Base-by-base conservation (phyloP, 495 filamentous ascomycete species). In the Clavariopsis aquatica region DNA sequence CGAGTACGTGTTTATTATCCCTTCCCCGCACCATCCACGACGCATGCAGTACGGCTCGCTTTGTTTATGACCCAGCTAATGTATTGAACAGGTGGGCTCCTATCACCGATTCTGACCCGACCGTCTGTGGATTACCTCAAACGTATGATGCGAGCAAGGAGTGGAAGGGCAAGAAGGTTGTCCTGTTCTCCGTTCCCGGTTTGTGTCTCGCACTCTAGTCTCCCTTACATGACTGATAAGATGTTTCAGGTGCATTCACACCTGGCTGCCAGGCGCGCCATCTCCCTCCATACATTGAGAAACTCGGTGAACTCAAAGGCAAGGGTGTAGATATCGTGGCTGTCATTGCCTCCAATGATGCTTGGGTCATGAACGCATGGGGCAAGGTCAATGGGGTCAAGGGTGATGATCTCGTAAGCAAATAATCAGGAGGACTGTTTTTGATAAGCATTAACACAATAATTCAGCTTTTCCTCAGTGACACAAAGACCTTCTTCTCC, bases 321-420 rank as follows among this genome's bases (percentile, higher is more conserved):
- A 94, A 93, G 83, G 92, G 91, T 68, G 91, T 96, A 65, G 91
- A 96, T 77, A 73, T 89, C 58, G 84, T 97, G 64, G 82, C 89
- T 62, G 87, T 93, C 72, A 90, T 96, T 66, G 89, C 91, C 59
- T 90, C 80, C 82, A 96, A 98, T 77, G 92, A 96, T 82, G 82
- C 86, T 55, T 96, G 83, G 76, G 93, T 98, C 71, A 96, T 96
- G 91, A 86, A 85, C 72, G 93, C 93, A 56, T 98, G 93, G 93
- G 89, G 87, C 74, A 96, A 96, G 84, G 93, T 92, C 69, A 96
- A 96, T 80, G 83, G 82, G 34, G 83, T 95, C 71, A 89, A 85
- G 73, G 84, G 84, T 51, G 87, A 95, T 57, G 84, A 87, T 65
- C 91, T 95, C 71, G 89, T 93, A 77, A 64, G 87, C 81, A 28